Evolutionary conservation across 352 stramenopile species (phyloP), one percentile per base, ranked within the genome.

Genomic region (Phytophthora fragariae): DNA sequence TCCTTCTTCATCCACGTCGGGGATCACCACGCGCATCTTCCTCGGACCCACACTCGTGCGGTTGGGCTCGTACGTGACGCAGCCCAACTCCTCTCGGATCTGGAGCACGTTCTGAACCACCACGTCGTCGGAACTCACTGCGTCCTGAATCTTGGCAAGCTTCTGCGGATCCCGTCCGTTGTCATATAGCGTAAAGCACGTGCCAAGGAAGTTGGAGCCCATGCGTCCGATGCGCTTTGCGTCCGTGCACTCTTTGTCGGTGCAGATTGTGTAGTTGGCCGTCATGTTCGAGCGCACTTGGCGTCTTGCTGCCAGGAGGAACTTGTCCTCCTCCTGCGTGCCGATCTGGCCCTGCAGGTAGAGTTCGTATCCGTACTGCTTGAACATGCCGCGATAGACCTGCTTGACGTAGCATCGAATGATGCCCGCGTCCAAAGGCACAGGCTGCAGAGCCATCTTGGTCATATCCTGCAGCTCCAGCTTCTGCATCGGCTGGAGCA

Each of bases 261-360:
- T 94, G 69, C 87, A 91, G 70, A 96, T 95, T 24, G 82, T 85
- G 70, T 96, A 96, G 73, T 96, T 95, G 33, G 87, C 89, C 27
- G 88, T 95, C 90, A 96, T 96, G 54, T 95, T 95, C 8, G 88
- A 92, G n/a, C 90, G 87, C 73, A 96, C 85, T 72, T 96, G 90
- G 19, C 89, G 87, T 65, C 86, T 79, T 24, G 90, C 89, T 21
- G 88, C 75, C 37, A 96, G 59, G 12, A 96, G 27, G 64, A 96
- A 95, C 64, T 83, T 88, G 68, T 96, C 90, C 64, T 92, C 85
- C 63, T 95, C 90, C 56, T 93, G 85, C 9, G 88, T 95, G 0
- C 88, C 88, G 61, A 95, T 92, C 68, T 94, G 88, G 11, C 88
- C 90, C 52, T 96, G 90, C 0, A 96, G 70, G 44, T 92, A 95